Evolutionary conservation across 2,329 filamentous ascomycete genomes (phyloP), one percentile per base, ranked within the genome.

Genomic region (Bipolaris gigantea): DNA sequence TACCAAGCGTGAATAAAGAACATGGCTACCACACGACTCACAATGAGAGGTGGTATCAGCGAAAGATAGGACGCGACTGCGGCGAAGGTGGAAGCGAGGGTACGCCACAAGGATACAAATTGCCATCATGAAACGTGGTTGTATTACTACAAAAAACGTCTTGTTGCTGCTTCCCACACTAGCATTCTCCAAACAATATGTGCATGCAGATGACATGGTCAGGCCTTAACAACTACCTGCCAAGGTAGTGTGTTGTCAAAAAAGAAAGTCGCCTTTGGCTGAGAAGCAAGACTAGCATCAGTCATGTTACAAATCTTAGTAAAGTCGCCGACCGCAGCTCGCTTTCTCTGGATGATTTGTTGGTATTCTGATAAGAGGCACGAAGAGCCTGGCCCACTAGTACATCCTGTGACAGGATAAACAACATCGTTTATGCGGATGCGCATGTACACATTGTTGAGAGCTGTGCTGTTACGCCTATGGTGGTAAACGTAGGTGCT

Each of bases 361-460:
- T 70, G 64, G 36, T 72, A 73, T 55, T 68, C 54, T 9, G 42
- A 43, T 8, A 73, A 56, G 3, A 76, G 71, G 32, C 70, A 71
- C 5, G 67, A 71, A 7, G 59, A 62, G 11, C 70, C 85, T 3
- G 82, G 84, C 0, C 82, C 85, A 56, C 74, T 75, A 56, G 78
- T 75, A 70, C 84, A 87, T 0, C 73, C 77, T 0, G 81, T 79
- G 1, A 87, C 70, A 0, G 83, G 83, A 64, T 88, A 87, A 3
- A 88, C 46, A 8, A 48, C 46, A 3, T 48, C 46, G 10, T 48
- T 48, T 4, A 48, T 41, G 9, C 36, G 46, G 8, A 50, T 50
- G n/a, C 39, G 39, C 32, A 43, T 43, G 38, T 42, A 50, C n/a
- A 30, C 19, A 10, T 50, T 77, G 35, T 73, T 71, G 16, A 38